Evolutionary conservation across 805 yeast genomes (phyloP).

Genomic region (Priceomyces medius): DNA sequence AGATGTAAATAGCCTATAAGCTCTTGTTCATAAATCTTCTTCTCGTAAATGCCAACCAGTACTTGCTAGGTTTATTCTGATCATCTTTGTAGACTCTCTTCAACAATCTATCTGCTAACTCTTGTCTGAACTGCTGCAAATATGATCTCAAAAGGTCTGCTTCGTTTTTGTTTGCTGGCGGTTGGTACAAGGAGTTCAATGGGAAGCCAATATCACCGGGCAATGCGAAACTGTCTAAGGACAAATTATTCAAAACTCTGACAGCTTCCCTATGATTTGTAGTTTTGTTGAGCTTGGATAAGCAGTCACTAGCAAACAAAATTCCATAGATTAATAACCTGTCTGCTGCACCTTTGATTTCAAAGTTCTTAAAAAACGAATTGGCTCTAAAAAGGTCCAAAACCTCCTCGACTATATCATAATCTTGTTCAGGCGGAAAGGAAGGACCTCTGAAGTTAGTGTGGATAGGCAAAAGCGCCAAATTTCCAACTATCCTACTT

Average conservation of each 20-base stretch:
- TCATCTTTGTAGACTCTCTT: slow-evolving; percentile 67
- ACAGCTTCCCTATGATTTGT: slow-evolving; percentile 59
- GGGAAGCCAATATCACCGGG: slow-evolving; percentile 98
- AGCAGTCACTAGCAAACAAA: slow-evolving; percentile 80
- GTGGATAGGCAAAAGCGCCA: slow-evolving; percentile 80
- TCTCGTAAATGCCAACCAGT: slow-evolving; percentile 94
- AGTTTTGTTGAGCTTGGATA: slow-evolving; percentile 55
- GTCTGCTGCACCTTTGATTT: slow-evolving; percentile 93
- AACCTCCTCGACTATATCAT: slow-evolving; percentile 90
- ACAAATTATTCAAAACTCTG: slow-evolving; percentile 72
- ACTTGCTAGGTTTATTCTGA: slow-evolving; percentile 67
- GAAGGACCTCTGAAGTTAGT: slow-evolving; percentile 91
- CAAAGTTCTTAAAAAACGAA: slow-evolving; percentile 94
- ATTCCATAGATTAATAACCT: slow-evolving; percentile 92
- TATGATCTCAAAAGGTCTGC: slow-evolving; percentile 78
- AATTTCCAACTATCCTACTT: slow-evolving; percentile 70
- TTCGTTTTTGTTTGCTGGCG: slow-evolving; percentile 74
- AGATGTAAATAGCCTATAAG: slow-evolving; percentile 36
- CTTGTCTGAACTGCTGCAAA: slow-evolving; percentile 92
- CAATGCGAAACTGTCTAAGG: slow-evolving; percentile 82
- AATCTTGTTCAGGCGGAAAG: slow-evolving; percentile 65
- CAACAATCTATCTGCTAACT: slow-evolving; percentile 77
- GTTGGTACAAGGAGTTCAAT: slow-evolving; percentile 70
- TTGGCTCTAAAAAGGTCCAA: slow-evolving; percentile 93
- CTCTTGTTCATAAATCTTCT: slow-evolving; percentile 95